Conservation (phyloP, 1,284 basidiomycete species). For the Apiotrichum porosum region DNA sequence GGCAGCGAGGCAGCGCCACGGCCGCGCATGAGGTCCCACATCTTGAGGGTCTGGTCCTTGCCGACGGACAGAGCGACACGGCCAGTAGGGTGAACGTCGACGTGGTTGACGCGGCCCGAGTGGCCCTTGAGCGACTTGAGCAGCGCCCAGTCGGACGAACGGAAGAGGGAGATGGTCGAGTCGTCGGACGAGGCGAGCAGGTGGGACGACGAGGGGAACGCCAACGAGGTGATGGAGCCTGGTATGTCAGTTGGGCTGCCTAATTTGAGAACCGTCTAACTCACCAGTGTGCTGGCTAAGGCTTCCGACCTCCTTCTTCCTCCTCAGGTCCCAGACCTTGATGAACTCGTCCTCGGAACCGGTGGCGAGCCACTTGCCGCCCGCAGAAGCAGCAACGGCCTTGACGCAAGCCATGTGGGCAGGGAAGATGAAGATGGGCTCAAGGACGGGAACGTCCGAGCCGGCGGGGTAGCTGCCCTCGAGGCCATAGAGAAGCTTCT, state of each 20-base stretch:
- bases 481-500: slow-evolving; percentile 89
- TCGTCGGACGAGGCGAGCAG: slow-evolving; percentile 86
- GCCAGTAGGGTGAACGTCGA: slow-evolving; percentile 87
- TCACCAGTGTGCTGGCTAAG: slow-evolving; percentile 87
- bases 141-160: slow-evolving; percentile 87
- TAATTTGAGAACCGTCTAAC: slow-evolving; percentile 22
- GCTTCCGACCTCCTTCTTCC: slow-evolving; percentile 86
- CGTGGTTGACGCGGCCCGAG: slow-evolving; percentile 81
- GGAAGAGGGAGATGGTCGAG: slow-evolving; percentile 81
- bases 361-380: slow-evolving; percentile 92
- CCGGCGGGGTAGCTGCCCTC: slow-evolving; percentile 55
- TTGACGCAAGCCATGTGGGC: slow-evolving; percentile 92
- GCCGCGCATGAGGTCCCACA: slow-evolving; percentile 98
- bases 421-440: slow-evolving; percentile 91
- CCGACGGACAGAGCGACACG: slow-evolving; percentile 88
- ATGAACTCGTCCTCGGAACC: slow-evolving; percentile 92
- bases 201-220: slow-evolving; percentile 83
- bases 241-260: neutral
- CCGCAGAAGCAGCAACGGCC: slow-evolving; percentile 78
- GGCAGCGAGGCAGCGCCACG: slow-evolving; percentile 83
- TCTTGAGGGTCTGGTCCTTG: slow-evolving; percentile 79
- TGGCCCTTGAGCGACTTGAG: slow-evolving; percentile 86
- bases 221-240: slow-evolving; percentile 87
- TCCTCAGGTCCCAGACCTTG: slow-evolving; percentile 93
- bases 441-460: slow-evolving; percentile 50